phyloP scores from a whole-genome alignment of 305 asterid genomes.

The Fraxinus sp. region DNA sequence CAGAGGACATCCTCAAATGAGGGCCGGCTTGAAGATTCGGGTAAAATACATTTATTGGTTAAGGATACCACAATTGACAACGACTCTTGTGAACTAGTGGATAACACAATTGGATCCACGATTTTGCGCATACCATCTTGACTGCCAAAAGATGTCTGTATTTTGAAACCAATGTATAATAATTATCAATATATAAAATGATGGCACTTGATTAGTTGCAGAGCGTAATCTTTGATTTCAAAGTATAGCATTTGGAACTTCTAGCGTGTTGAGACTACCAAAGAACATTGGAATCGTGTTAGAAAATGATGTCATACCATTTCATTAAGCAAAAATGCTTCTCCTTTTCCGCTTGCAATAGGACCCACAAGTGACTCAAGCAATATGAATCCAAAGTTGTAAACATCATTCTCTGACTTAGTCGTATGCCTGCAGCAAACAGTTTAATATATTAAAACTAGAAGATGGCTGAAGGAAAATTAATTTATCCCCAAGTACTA shows the following conservation, averaged over 20 bases:
- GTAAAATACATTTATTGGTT: slow-evolving; percentile 84
- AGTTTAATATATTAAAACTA: slow-evolving; percentile 3
- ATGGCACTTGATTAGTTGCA: neutral
- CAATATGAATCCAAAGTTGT: slow-evolving; percentile 76
- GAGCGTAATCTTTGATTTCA: neutral
- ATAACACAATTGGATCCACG: slow-evolving; percentile 80
- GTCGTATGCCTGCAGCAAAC: slow-evolving; percentile 48
- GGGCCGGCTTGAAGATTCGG: slow-evolving; percentile 63
- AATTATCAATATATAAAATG: neutral
- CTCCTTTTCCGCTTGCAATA: slow-evolving; percentile 56
- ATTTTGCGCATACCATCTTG: slow-evolving; percentile 78
- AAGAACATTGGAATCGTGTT: neutral
- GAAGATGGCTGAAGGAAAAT: neutral
- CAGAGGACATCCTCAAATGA: slow-evolving; percentile 90
- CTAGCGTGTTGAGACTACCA: neutral
- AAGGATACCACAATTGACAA: slow-evolving; percentile 69
- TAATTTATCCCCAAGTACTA: neutral
- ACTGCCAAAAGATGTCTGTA: slow-evolving; percentile 82
- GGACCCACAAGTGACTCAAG: slow-evolving; percentile 93
- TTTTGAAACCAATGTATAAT: slow-evolving; percentile 12
- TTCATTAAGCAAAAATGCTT: slow-evolving; percentile 73
- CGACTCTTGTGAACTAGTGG: slow-evolving; percentile 85
- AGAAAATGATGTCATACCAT: slow-evolving; percentile 47
- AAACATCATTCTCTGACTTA: slow-evolving; percentile 71
- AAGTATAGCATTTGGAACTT: neutral